These are phyloP conservation scores for Candida krabiensis DNA, from an alignment of 805 yeast genomes.

Conservation along the genomic window DNA sequence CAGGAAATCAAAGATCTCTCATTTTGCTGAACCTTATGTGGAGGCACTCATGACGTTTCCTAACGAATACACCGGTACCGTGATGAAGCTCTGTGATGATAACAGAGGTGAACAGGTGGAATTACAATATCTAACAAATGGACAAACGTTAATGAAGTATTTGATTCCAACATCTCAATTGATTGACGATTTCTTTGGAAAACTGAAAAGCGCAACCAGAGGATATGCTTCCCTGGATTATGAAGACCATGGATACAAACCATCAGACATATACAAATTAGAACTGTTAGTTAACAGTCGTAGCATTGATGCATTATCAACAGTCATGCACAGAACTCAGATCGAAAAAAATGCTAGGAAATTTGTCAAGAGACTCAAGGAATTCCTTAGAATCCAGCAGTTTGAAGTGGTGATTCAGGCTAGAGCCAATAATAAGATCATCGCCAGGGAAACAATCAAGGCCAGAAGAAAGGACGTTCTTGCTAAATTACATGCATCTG, in stretches of 20 bases:
- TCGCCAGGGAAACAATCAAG: slow-evolving; percentile 91
- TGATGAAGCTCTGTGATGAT: slow-evolving; percentile 80
- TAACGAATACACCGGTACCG: slow-evolving; percentile 81
- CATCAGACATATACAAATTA: slow-evolving; percentile 79
- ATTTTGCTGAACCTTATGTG: slow-evolving; percentile 81
- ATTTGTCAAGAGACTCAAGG: slow-evolving; percentile 81
- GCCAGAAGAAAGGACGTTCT: slow-evolving; percentile 95
- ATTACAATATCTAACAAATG: slow-evolving; percentile 70
- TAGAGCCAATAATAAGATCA: slow-evolving; percentile 69
- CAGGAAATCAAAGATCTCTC: slow-evolving; percentile 40
- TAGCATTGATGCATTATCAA: slow-evolving; percentile 89
- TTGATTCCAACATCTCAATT: slow-evolving; percentile 83
- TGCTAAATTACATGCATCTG: slow-evolving; percentile 91
- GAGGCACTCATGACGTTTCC: slow-evolving; percentile 91
- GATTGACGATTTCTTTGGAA: slow-evolving; percentile 95
- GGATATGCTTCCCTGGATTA: slow-evolving; percentile 96
- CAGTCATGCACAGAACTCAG: slow-evolving; percentile 82
- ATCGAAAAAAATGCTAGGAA: slow-evolving; percentile 72
- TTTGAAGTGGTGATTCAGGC: slow-evolving; percentile 95
- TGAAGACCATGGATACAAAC: slow-evolving; percentile 86
- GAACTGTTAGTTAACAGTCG: slow-evolving; percentile 87
- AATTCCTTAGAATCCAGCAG: slow-evolving; percentile 75
- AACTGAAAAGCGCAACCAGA: slow-evolving; percentile 80
- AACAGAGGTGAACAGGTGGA: slow-evolving; percentile 84
- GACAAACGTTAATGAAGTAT: slow-evolving; percentile 80